phyloP scores from a whole-genome alignment of 805 yeast species.

The Cyberlindnera maritima region DNA sequence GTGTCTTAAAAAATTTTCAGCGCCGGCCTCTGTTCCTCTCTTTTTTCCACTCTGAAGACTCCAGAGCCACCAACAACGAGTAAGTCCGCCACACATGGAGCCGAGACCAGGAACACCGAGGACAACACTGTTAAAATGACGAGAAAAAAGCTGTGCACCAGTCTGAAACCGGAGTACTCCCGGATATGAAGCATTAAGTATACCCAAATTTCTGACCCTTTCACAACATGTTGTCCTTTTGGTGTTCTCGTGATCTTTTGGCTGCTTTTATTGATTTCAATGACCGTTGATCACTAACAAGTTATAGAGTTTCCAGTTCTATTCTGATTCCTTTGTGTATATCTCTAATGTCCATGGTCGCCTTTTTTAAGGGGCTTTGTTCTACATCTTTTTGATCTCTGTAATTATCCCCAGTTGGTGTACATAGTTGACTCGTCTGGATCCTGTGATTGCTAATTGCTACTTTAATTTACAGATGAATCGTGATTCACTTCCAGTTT shows the following conservation, averaged over 20 bases:
- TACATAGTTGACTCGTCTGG: no score
- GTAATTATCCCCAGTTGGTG: no score
- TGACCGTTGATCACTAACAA: background rate
- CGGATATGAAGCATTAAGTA: conserved; percentile 31
- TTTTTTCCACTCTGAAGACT: background rate
- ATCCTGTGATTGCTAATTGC: no score
- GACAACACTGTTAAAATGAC: conserved; percentile 20
- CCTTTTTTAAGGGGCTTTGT: background rate
- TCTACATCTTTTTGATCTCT: background rate
- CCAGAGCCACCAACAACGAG: background rate
- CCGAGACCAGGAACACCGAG: background rate
- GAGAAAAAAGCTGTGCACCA: conserved; percentile 34
- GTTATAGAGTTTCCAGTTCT: background rate
- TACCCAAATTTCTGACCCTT: conserved; percentile 32
- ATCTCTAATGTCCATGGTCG: no score
- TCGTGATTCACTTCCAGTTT: no score
- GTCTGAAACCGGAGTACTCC: conserved; percentile 30
- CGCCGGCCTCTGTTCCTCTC: background rate
- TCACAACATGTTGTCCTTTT: background rate
- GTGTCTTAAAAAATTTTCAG: background rate
- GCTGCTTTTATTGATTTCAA: background rate
- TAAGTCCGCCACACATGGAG: conserved; percentile 2
- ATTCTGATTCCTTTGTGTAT: no score
- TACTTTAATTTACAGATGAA: no score
- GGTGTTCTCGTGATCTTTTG: background rate